Evolutionary conservation across 1,139 yeast genomes (phyloP).

Genomic region (Hanseniaspora uvarum): DNA sequence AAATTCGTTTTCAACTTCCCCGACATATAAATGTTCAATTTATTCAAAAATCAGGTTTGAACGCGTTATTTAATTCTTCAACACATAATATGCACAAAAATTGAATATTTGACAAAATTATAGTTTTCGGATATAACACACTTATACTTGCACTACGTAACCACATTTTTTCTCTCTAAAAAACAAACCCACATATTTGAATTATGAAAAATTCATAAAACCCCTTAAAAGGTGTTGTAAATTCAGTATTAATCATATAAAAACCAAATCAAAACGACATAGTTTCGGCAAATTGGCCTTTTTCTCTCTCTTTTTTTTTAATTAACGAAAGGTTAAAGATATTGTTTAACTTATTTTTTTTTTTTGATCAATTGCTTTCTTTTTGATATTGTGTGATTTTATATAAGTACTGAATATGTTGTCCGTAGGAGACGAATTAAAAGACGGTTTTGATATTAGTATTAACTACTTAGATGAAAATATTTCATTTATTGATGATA

Average conservation of each 20-base stretch:
- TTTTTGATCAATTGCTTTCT: not conserved
- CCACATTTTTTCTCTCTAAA: no score
- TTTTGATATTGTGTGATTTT: not conserved
- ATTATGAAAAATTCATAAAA: not conserved
- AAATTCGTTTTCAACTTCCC: no score
- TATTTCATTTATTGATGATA: conserved; percentile 61
- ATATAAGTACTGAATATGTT: conserved; percentile 13
- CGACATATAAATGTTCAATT: no score
- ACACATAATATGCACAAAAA: not conserved
- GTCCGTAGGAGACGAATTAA: conserved; percentile 57
- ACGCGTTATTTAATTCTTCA: not conserved
- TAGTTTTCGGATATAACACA: no score
- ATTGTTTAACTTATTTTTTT: no score
- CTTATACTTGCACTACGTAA: no score
- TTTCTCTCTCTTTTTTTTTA: no score
- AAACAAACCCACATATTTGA: not conserved
- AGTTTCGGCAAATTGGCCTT: no score
- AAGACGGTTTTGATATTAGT: conserved; percentile 70
- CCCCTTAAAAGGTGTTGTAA: not conserved
- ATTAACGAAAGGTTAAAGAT: no score
- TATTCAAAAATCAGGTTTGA: no score
- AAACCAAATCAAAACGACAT: not conserved
- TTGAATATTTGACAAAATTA: no score
- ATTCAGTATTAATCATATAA: not conserved
- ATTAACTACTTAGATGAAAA: conserved; percentile 71